Base-by-base conservation (phyloP, 2,329 filamentous ascomycete species). In the Colletotrichum abscissum region DNA sequence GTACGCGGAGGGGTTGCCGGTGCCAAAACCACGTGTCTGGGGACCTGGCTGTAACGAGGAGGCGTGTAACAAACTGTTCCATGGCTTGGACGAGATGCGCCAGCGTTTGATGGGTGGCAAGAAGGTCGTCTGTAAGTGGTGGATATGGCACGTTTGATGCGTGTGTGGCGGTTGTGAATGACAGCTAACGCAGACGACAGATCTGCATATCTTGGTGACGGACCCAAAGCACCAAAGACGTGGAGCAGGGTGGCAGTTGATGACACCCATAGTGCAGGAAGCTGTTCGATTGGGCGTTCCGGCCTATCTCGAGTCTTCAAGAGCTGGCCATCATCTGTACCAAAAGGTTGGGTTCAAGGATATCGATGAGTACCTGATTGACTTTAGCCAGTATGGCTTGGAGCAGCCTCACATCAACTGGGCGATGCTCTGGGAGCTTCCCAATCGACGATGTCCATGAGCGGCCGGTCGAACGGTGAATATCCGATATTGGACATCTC, bases 151-250 rank as follows among this genome's bases (percentile, higher is more conserved):
- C 38, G 19, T 24, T 26, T 19, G 22, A n/a, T 42, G 42, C 8
- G 46, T 57, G 19, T 26, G 16, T 52, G 12, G 30, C 22, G n/a
- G 26, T 12, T 46, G 12, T 26, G 11, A 26, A 33, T 67, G 69
- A 67, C 62, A 35, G 22, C 68, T 67, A 60, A 72, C 64, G 57
- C 30, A 14, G 54, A 24, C 14, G 4, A 22, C 22, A 84, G 83
- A 84, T 66, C 75, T 85, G 3, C 81, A 82, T 59, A 77, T 82
- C 1, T 77, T 85, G 42, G 81, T 84, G 55, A 85, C 83, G 2
- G 78, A 83, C 58, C 79, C 82, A 1, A 78, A 79, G 16, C 81
- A 83, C 67, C 82, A 84, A 59, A 78, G 78, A 58, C 80, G 80
- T 7, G 83, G 83, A 5, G 80, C 80, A 14, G 83, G 77, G 2